Conservation (phyloP, 2,329 filamentous ascomycete genomes). For the Venturia carpophila region DNA sequence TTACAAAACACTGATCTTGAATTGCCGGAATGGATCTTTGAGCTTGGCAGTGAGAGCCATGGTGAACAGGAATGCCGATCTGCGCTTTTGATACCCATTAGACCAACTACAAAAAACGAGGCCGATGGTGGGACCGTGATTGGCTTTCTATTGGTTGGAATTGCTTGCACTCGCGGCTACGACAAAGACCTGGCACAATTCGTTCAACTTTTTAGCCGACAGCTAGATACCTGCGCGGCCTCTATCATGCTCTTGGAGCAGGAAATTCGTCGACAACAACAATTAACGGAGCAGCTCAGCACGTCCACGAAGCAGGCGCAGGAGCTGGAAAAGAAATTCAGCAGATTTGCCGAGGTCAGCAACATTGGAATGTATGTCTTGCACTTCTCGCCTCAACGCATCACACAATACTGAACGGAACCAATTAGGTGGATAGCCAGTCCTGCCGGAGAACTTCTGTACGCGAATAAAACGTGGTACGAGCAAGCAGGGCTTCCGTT, state of each 20-base stretch:
- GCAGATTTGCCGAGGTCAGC: conserved; percentile 33
- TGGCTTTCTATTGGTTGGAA: conserved; percentile 19
- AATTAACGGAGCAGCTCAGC: conserved; percentile 13
- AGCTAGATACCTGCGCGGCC: conserved; percentile 18
- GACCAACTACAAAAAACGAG: conserved; percentile 15
- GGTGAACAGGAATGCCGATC: conserved; percentile 29
- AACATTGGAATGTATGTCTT: conserved; percentile 37
- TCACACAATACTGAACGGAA: no score
- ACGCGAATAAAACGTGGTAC: conserved; percentile 12
- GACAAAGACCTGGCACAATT: conserved; percentile 17
- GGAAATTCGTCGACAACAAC: conserved; percentile 18
- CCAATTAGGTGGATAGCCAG: conserved; percentile 6
- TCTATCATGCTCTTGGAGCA: conserved; percentile 18
- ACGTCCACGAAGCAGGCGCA: conserved; percentile 23
- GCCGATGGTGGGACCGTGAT: conserved; percentile 18
- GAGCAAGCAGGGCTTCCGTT: conserved; percentile 28
- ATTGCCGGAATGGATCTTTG: conserved; percentile 18
- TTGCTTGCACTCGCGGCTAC: conserved; percentile 17
- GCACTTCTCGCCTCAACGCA: conserved; percentile 18
- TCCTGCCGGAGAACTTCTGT: conserved; percentile 6
- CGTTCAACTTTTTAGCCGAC: conserved; percentile 14
- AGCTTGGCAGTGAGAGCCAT: conserved; percentile 27
- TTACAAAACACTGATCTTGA: conserved; percentile 17
- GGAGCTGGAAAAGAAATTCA: conserved; percentile 22
- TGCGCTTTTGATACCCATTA: conserved; percentile 22